Evolutionary conservation across 192 early-diverging fungal species (phyloP), one percentile per base, ranked within the genome.

Genomic region (Thamnidium elegans): DNA sequence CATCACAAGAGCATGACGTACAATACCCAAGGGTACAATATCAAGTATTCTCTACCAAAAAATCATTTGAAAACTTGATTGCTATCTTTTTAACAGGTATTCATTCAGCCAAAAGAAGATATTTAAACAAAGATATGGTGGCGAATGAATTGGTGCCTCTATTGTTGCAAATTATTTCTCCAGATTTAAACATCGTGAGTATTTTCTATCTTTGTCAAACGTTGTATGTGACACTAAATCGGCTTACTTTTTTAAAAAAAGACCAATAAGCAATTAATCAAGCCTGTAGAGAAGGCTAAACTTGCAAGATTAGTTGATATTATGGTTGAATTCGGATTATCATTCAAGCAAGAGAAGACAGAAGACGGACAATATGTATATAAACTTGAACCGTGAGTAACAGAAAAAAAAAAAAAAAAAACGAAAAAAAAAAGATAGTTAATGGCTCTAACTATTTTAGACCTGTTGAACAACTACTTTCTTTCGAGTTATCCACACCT

Each of bases 21-120:
- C 85, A 85, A 71, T 98, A 87, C 70, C 93, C 96, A 42, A 81
- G 86, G 46, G 72, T 79, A 20, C 91, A 94, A 46, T 90, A 86
- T 78, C 89, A 91, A 78, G 68, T 65, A 1, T 81, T 69, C 56
- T 71, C 77, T 3, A 36, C 59, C n/a, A 71, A 71, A 44, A 81
- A 86, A 53, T 71, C 80, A 0, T 82, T 86, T 50, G 76, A 84
- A 54, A 85, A 81, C 42, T 73, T 88, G 32, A 47, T 80, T 32
- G 58, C 74, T 32, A 71, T 82, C 17, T 75, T 89, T 43, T 39
- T 76, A 30, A 56, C 73, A 8, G 81, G 81, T 17, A 62, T 86
- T 46, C 74, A 74, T n/a, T 71, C 80, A 17, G 62, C 71, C 9
- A 67, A 72, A 11, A 81, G 85, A 42, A 68, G 78, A 15, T 77